Evolutionary conservation across 768 basidiomycete genomes (phyloP).

Genomic region (Floccularia luteovirens): DNA sequence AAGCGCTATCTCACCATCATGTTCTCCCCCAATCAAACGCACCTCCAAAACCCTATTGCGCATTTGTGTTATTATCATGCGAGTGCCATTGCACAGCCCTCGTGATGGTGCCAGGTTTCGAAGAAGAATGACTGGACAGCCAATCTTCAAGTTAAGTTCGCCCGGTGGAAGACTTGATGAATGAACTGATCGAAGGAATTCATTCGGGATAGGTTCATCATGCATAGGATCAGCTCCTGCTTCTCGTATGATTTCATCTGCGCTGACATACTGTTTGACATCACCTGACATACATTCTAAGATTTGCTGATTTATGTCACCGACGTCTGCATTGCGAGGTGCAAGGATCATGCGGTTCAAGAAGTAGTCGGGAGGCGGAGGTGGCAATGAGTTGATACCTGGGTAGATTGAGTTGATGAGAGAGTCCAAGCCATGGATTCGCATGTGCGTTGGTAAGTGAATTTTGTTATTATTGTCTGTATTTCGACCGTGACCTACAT

Average conservation of each 20-base stretch:
- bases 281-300: slow-evolving; percentile 14
- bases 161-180: slow-evolving; percentile 24
- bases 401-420: slow-evolving; percentile 21
- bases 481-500: slow-evolving; percentile 24
- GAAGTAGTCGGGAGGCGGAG: slow-evolving; percentile 14
- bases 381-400: slow-evolving; percentile 14
- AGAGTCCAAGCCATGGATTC: slow-evolving; percentile 8
- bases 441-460: slow-evolving; percentile 18
- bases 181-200: slow-evolving; percentile 24
- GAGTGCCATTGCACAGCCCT: slow-evolving; percentile 22
- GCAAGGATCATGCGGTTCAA: slow-evolving; percentile 20
- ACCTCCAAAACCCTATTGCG: slow-evolving; percentile 18
- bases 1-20: slow-evolving; percentile 22
- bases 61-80: slow-evolving; percentile 13
- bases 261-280: slow-evolving; percentile 11
- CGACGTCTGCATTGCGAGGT: slow-evolving; percentile 25
- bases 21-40: slow-evolving; percentile 25
- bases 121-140: slow-evolving; percentile 23
- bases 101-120: slow-evolving; percentile 17
- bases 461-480: slow-evolving; percentile 12
- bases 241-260: slow-evolving; percentile 17
- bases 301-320: slow-evolving; percentile 18
- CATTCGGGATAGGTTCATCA: slow-evolving; percentile 15
- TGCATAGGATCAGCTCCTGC: slow-evolving; percentile 9
- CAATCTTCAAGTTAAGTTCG: slow-evolving; percentile 18